A percentile compares a stretch with the other conserved stretches of the same genome.
Conservation (phyloP, 2,329 filamentous ascomycete genomes). For the Talaromyces sp. region DNA sequence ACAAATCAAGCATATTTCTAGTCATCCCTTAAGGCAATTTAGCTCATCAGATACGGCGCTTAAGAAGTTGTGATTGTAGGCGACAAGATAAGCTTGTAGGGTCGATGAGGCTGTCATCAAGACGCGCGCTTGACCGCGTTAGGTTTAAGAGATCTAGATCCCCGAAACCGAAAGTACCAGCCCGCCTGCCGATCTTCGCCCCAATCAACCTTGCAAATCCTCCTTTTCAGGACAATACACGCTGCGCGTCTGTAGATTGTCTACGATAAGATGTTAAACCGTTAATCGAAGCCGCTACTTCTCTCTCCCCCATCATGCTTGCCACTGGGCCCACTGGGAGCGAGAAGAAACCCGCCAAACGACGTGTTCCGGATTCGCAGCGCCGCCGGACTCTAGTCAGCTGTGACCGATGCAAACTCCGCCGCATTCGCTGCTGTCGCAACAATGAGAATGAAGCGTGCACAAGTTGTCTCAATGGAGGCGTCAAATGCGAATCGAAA, state of each 20-base stretch:
- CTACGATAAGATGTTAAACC: neutral
- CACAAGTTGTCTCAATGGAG: constrained; percentile 14
- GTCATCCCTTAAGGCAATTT: neutral
- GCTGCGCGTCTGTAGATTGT: neutral
- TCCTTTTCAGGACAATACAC: neutral
- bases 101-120: neutral
- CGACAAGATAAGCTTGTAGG: neutral
- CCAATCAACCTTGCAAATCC: neutral
- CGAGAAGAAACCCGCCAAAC: constrained; percentile 9
- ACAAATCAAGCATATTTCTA: neutral
- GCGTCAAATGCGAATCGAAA: constrained; percentile 16
- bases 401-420: constrained; percentile 18
- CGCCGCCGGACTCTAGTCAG: constrained; percentile 15
- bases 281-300: neutral
- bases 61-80: neutral
- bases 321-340: neutral
- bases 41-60: neutral
- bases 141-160: neutral
- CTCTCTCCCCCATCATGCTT: constrained; percentile 1
- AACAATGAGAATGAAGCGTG: constrained; percentile 18
- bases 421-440: constrained; percentile 17
- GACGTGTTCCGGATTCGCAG: constrained; percentile 10
- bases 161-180: neutral
- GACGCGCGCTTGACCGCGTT: neutral
- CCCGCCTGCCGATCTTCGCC: neutral